Base-by-base conservation (phyloP, 139 green algal species). In the Auxenochlorella protothecoides region DNA sequence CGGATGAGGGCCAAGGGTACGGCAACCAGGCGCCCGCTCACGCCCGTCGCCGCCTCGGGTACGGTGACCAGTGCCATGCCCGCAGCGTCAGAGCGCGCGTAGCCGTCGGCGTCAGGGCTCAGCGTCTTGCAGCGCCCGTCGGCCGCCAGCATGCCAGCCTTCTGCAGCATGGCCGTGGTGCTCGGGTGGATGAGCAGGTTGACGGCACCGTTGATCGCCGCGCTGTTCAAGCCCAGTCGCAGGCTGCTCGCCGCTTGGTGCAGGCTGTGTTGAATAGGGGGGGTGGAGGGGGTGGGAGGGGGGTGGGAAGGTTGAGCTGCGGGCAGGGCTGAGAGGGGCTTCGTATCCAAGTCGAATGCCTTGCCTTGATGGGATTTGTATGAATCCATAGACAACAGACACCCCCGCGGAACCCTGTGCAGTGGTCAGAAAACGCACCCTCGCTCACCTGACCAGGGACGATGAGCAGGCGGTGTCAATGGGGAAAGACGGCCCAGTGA, bases 391-490 rank as follows among this genome's bases (percentile, higher is more conserved):
- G 27, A 44, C 27, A 44, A 44, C 27, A 44, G 27, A 44, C 27
- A 44, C 27, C 27, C 27, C 27, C 27, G 0, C 1, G 27, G 27
- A 44, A 44, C 27, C 27, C 27, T 44, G 27, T 44, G 27, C 27
- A 44, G 27, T 44, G 27, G 27, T 44, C 27, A 44, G 27, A 44
- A 44, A 44, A 0, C 27, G 27, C 27, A 44, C 0, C 27, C 27
- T 44, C 27, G 27, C 27, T 44, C 16, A 70, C 71, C 63, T 74
- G 16, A 88, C 80, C n/a, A 91, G 72, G 0, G 86, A 85, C 5
- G 82, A 84, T 2, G 84, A 88, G 75, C 86, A 91, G 52, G 83
- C 72, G 7, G 89, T 92, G 76, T 89, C 83, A 11, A 89, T 76
- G 44, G 71, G 77, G 4, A 86, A 44, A 8, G 79, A 70, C 4